A percentile compares a stretch with the other conserved stretches of the same genome.
Evolutionary conservation across 108 stramenopile species (phyloP).

Genomic region (Pelagomonas calceolata): DNA sequence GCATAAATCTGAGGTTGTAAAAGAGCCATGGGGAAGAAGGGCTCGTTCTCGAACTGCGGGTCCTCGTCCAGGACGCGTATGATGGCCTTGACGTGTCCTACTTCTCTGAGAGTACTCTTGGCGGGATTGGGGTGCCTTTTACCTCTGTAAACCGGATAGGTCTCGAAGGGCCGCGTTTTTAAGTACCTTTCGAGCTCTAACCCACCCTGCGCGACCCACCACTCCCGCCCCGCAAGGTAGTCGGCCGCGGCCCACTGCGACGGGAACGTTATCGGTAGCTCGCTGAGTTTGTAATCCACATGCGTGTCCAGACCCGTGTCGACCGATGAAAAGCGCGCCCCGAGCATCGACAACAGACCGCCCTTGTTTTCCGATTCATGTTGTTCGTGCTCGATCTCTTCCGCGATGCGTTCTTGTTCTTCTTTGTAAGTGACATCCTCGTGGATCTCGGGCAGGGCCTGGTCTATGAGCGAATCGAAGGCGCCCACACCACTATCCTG

Average conservation of each 20-base stretch:
- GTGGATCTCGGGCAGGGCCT: not conserved
- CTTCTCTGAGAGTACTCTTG: not conserved
- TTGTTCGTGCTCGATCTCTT: not conserved
- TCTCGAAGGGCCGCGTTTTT: constrained; percentile 28
- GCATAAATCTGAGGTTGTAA: constrained; percentile 23
- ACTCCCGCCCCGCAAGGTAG: not conserved
- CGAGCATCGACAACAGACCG: not conserved
- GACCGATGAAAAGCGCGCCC: not conserved
- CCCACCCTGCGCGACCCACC: constrained; percentile 1
- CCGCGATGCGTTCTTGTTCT: not conserved
- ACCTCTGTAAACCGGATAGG: constrained; percentile 22
- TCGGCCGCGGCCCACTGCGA: not conserved
- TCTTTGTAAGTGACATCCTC: not conserved
- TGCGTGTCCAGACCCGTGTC: not conserved
- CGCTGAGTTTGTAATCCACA: not conserved
- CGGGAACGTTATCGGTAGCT: not conserved
- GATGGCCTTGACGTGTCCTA: constrained; percentile 28
- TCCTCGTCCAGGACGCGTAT: constrained; percentile 20
- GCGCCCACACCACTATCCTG: not conserved
- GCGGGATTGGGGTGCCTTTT: not conserved
- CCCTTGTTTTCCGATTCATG: not conserved
- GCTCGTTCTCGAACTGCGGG: constrained; percentile 8
- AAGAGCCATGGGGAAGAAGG: not conserved
- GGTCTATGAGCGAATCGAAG: not conserved
- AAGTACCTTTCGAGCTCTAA: constrained; percentile 19